A percentile compares a stretch with the other conserved stretches of the same genome.
Conservation (phyloP, 495 filamentous ascomycete genomes). For the Clavariopsis aquatica region DNA sequence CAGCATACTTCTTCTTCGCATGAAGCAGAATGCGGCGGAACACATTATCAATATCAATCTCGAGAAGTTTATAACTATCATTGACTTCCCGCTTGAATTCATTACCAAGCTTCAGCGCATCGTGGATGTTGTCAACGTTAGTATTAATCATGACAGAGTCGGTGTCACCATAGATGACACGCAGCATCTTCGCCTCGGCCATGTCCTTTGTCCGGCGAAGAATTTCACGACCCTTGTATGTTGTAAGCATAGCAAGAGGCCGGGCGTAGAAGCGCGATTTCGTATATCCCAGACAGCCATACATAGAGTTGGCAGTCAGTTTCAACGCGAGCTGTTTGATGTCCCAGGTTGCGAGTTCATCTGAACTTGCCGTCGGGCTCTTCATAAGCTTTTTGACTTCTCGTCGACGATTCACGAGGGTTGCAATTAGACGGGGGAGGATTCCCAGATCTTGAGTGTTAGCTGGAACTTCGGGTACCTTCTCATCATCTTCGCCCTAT, state of each 20-base stretch:
- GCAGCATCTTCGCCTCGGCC: conserved; percentile 80
- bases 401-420: conserved; percentile 79
- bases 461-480: conserved; percentile 64
- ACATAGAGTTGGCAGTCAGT: conserved; percentile 99
- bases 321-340: conserved; percentile 97
- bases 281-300: conserved; percentile 94
- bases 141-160: conserved; percentile 99
- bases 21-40: conserved; percentile 92
- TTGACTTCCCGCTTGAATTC: conserved; percentile 82
- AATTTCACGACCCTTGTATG: conserved; percentile 97
- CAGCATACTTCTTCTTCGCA: conserved; percentile 99
- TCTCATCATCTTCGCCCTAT: conserved; percentile 78
- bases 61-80: conserved; percentile 81
- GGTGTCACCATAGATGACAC: conserved; percentile 97
- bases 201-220: conserved; percentile 91
- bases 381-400: conserved; percentile 98
- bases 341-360: conserved; percentile 93
- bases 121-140: conserved; percentile 88
- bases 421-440: conserved; percentile 85
- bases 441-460: conserved; percentile 73
- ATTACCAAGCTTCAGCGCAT: conserved; percentile 83
- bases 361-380: conserved; percentile 78
- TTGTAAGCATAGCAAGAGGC: conserved; percentile 92
- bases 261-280: conserved; percentile 96
- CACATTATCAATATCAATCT: conserved; percentile 98